Conservation (phyloP, 305 asterid species). For the Stenogyne calaminthoides region DNA sequence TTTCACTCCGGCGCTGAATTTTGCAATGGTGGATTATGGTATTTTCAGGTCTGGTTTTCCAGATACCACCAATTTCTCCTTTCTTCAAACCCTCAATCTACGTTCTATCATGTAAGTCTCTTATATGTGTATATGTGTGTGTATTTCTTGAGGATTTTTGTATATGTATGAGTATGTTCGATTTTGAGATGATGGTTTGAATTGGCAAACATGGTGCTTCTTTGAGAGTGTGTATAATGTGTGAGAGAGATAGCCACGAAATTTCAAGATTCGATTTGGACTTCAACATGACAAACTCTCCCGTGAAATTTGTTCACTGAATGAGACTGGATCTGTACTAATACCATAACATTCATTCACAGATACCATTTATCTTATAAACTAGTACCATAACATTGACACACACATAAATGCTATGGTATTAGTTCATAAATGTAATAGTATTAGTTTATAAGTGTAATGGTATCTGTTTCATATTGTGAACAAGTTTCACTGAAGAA, state of each 20-base stretch:
- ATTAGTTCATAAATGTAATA: no score
- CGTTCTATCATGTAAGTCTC: conserved; percentile 63
- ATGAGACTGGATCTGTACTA: no score
- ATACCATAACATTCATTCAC: no score
- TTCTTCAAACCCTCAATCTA: conserved; percentile 62
- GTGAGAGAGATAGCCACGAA: not conserved
- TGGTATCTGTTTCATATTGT: no score
- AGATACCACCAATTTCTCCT: conserved; percentile 59
- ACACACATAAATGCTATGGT: no score
- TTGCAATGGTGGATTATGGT: conserved; percentile 68
- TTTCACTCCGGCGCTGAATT: conserved; percentile 67
- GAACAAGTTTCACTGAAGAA: no score
- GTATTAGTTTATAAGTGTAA: no score
- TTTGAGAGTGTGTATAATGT: not conserved
- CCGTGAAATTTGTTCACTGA: no score
- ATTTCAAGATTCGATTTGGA: not conserved
- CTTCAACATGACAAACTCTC: no score
- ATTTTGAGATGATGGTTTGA: not conserved
- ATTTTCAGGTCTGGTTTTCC: conserved; percentile 80
- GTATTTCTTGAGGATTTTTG: not conserved
- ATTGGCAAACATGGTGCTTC: not conserved
- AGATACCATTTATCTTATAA: no score
- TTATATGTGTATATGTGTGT: not conserved
- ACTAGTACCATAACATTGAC: no score
- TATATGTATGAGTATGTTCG: not conserved